Evolutionary conservation across 1,284 basidiomycete species (phyloP), one percentile per base, ranked within the genome.

Genomic region (Afroboletus lepidellus): DNA sequence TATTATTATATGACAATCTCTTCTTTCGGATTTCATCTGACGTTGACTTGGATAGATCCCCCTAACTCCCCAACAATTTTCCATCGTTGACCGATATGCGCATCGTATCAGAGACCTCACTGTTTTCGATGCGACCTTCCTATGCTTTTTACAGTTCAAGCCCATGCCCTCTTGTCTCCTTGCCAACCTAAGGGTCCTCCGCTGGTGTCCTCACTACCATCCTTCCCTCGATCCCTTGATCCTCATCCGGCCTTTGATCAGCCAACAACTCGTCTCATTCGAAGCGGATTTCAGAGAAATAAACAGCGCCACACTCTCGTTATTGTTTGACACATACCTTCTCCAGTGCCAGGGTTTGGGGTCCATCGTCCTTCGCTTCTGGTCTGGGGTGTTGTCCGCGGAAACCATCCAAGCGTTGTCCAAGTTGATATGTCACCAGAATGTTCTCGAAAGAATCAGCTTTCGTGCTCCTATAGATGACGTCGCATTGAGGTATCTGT

Each of bases 281-380:
- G 3, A 24, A 0, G 57, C 18, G 4, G 38, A 7, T 6, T 37
- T 62, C 16, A 5, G 9, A 11, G 50, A 46, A 32, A 34, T 12
- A 20, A 58, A 62, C 25, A 25, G 34, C 3, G 29, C 27, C 6
- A 48, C 43, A 20, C 12, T 61, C 1, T 12, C 27, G 0, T 61
- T 57, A 7, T 60, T 62, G 39, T 34, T 60, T 25, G 45, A 60
- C 5, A 48, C 20, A 29, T 60, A 43, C 21, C 48, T 57, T n/a
- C 16, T 37, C 12, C 9, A 37, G 7, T 62, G 55, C 41, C 55
- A 2, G 12, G 41, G 51, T 18, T 12, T 56, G 36, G 54, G 37
- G 30, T 48, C 49, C 9, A 1, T 61, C 25, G 20, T 45, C 16
- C 47, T 63, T 13, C 18, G 23, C 15, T 56, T 59, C 29, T 18